A percentile compares a stretch with the other conserved stretches of the same genome.
These are phyloP conservation scores for Boletus pseudopeckii DNA, from an alignment of 768 basidiomycete genomes.

Conservation along the genomic window DNA sequence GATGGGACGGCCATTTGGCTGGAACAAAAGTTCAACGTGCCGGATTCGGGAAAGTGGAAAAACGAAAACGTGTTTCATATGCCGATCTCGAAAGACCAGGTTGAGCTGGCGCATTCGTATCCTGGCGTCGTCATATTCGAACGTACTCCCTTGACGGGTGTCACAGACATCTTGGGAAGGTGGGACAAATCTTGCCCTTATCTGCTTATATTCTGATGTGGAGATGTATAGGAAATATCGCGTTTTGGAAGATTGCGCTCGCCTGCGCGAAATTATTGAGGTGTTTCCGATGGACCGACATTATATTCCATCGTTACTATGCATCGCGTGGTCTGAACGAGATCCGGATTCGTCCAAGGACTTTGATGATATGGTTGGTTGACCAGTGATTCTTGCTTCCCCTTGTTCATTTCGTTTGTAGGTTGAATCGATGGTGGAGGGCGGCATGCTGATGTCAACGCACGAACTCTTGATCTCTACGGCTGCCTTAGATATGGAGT, in stretches of 20 bases:
- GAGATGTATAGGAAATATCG: conserved; percentile 55
- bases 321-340: conserved; percentile 57
- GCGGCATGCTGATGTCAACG: conserved; percentile 39
- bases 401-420: conserved; percentile 25
- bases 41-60: conserved; percentile 59
- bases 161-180: conserved; percentile 66
- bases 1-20: conserved; percentile 81
- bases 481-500: conserved; percentile 54
- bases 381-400: neutral
- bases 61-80: conserved; percentile 61
- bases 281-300: conserved; percentile 51
- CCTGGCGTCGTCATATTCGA: conserved; percentile 78
- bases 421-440: conserved; percentile 48
- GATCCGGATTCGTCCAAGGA: conserved; percentile 43
- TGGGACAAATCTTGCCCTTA: conserved; percentile 26
- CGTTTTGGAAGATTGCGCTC: conserved; percentile 66
- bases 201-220: neutral
- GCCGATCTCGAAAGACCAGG: conserved; percentile 30
- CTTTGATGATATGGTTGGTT: conserved; percentile 57
- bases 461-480: conserved; percentile 51
- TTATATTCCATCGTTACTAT: conserved; percentile 59
- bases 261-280: conserved; percentile 62
- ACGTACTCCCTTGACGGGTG: conserved; percentile 61
- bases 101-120: conserved; percentile 28
- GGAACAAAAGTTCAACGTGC: conserved; percentile 71